These are phyloP conservation scores for Krasilnikovozyma curviuscula DNA, from an alignment of 768 basidiomycete species.

Conservation along the genomic window DNA sequence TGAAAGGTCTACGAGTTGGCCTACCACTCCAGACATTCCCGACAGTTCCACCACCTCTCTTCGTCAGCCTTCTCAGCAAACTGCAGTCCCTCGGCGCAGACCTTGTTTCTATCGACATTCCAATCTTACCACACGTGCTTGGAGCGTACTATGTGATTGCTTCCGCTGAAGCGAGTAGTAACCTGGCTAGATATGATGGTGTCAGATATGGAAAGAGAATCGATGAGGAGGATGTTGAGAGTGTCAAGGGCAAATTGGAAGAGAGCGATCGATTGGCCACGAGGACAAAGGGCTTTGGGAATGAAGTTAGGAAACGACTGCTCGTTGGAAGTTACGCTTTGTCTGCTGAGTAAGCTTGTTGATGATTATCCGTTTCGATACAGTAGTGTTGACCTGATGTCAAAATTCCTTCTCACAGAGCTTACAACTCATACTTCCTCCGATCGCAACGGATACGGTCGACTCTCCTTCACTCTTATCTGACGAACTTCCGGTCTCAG, in stretches of 20 bases:
- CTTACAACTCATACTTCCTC: slow-evolving; percentile 93
- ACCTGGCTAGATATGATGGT: slow-evolving; percentile 75
- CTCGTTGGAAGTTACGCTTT: slow-evolving; percentile 79
- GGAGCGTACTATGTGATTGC: slow-evolving; percentile 94
- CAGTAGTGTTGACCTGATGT: neutral
- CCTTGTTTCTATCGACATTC: slow-evolving; percentile 53
- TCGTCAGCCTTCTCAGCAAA: slow-evolving; percentile 29
- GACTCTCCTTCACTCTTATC: slow-evolving; percentile 33
- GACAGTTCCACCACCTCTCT: slow-evolving; percentile 32
- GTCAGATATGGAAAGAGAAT: slow-evolving; percentile 48
- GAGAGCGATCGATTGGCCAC: slow-evolving; percentile 14
- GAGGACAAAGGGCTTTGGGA: slow-evolving; percentile 52
- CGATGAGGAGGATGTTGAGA: neutral
- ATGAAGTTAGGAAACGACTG: slow-evolving; percentile 69
- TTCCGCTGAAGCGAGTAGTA: slow-evolving; percentile 81
- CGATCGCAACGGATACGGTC: slow-evolving; percentile 70
- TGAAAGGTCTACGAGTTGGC: slow-evolving; percentile 41
- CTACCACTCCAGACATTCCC: slow-evolving; percentile 49
- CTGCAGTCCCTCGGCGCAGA: slow-evolving; percentile 42
- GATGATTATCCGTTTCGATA: neutral
- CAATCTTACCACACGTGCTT: slow-evolving; percentile 48
- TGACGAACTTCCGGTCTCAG: slow-evolving; percentile 38
- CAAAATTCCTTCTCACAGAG: slow-evolving; percentile 33
- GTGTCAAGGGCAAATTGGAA: slow-evolving; percentile 27
- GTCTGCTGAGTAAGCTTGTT: slow-evolving; percentile 54